Evolutionary conservation across 1,139 yeast genomes (phyloP).

Genomic region (Suhomyces panamericanus): DNA sequence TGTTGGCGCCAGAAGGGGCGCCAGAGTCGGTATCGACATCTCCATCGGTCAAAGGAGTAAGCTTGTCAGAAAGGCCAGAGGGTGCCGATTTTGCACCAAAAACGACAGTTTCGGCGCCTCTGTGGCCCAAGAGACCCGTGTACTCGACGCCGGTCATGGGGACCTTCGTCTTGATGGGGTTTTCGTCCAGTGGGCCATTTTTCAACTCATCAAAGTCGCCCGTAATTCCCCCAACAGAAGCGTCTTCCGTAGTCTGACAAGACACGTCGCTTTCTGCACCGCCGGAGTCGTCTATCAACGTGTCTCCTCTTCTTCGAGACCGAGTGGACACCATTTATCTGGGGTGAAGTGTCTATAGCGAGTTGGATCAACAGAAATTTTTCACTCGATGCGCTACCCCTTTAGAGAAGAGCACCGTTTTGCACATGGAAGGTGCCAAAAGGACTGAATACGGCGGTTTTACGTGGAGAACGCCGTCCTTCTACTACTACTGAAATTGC

Average conservation of each 20-base stretch:
- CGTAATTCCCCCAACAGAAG: background rate
- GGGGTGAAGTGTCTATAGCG: slow-evolving; percentile 1
- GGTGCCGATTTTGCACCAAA: background rate
- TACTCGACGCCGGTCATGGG: too few relatives aligned
- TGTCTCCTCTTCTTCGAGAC: slow-evolving; percentile 8
- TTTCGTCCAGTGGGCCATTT: background rate
- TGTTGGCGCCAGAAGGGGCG: slow-evolving; percentile 1
- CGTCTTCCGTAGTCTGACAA: background rate
- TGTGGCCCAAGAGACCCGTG: too few relatives aligned
- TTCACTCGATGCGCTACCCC: slow-evolving; percentile 16
- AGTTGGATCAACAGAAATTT: slow-evolving; percentile 9
- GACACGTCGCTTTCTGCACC: background rate
- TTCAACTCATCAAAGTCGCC: background rate
- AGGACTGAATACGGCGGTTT: too few relatives aligned
- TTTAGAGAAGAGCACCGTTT: slow-evolving; percentile 1
- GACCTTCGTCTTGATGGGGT: too few relatives aligned
- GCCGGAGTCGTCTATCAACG: background rate
- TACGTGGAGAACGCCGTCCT: too few relatives aligned
- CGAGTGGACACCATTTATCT: slow-evolving; percentile 11
- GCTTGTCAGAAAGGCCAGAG: background rate
- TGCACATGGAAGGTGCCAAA: background rate
- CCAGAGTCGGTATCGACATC: slow-evolving; percentile 4
- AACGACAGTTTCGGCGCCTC: too few relatives aligned
- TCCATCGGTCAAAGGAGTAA: slow-evolving; percentile 4
- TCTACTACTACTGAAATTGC: too few relatives aligned